A percentile compares a stretch with the other conserved stretches of the same genome.
Evolutionary conservation across 2,329 filamentous ascomycete genomes (phyloP).

Genomic region (Verticillium tricorpus): DNA sequence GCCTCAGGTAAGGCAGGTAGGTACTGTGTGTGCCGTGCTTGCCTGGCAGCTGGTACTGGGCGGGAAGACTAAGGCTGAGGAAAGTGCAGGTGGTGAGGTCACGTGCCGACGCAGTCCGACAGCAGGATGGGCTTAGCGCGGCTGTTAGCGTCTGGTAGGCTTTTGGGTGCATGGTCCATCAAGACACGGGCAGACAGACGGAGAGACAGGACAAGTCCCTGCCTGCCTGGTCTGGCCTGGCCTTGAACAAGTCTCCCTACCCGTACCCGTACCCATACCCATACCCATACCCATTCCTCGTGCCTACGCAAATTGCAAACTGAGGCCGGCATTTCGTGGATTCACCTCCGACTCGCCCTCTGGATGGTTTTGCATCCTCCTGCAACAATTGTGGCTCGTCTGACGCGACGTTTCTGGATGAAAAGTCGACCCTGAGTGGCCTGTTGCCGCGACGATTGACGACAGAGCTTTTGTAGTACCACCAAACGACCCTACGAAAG

Average conservation of each 20-base stretch:
- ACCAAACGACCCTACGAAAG: slow-evolving; percentile 20
- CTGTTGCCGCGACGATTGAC: slow-evolving; percentile 27
- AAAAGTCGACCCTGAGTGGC: slow-evolving; percentile 25
- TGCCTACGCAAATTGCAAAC: background rate
- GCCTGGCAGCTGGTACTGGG: background rate
- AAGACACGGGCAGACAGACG: background rate
- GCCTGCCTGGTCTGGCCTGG: background rate
- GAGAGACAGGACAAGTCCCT: background rate
- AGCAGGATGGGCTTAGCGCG: background rate
- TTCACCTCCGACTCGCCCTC: background rate
- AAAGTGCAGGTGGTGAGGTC: background rate
- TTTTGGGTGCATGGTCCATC: background rate
- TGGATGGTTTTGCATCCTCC: background rate
- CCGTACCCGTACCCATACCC: background rate
- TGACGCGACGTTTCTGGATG: slow-evolving; percentile 12
- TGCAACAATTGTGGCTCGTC: background rate
- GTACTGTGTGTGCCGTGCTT: background rate
- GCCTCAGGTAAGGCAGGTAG: too few relatives aligned
- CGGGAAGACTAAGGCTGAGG: background rate
- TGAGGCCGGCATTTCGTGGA: background rate
- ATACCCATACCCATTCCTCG: background rate
- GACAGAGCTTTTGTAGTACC: slow-evolving; percentile 33
- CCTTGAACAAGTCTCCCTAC: background rate
- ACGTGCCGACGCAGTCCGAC: background rate
- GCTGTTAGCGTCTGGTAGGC: slow-evolving; percentile 1